Conservation (phyloP, 345 rosid genomes). For the Moricandia arvensis region DNA sequence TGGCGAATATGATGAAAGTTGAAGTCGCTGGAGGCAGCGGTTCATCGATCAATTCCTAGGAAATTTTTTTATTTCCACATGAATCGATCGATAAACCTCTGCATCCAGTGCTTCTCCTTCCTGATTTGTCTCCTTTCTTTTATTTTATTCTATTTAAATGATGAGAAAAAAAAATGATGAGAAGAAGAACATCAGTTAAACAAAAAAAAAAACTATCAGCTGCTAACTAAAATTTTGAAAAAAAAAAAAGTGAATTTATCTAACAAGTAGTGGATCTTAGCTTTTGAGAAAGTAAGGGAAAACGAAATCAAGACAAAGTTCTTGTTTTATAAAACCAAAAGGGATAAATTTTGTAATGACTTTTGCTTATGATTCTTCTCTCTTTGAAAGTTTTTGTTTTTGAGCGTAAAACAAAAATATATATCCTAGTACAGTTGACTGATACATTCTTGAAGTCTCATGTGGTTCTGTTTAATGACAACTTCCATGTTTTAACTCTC, state of each 20-base stretch:
- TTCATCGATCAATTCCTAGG: slow-evolving; percentile 87
- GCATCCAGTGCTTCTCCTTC: slow-evolving; percentile 67
- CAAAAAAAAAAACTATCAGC: too few species aligned
- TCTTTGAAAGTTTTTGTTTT: neutral
- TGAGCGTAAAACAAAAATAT: neutral
- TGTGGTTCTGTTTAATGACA: slow-evolving; percentile 6
- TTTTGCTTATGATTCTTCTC: slow-evolving; percentile 14
- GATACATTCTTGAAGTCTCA: neutral
- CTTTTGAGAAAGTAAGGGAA: too few species aligned
- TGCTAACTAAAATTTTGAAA: too few species aligned
- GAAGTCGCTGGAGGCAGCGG: slow-evolving; percentile 99
- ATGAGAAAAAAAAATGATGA: too few species aligned
- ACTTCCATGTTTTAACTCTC: neutral
- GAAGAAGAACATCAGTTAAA: too few species aligned
- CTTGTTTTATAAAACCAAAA: too few species aligned
- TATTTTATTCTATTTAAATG: too few species aligned
- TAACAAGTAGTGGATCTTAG: too few species aligned
- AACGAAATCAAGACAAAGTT: neutral
- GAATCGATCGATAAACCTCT: slow-evolving; percentile 99
- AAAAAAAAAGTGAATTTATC: too few species aligned
- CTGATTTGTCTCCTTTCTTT: neutral
- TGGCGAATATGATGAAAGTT: slow-evolving; percentile 27
- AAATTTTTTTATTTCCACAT: slow-evolving; percentile 25
- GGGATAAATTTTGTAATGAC: too few species aligned
- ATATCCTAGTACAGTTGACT: too few species aligned